Conservation (phyloP, 495 filamentous ascomycete species). For the Bacidia gigantensis region DNA sequence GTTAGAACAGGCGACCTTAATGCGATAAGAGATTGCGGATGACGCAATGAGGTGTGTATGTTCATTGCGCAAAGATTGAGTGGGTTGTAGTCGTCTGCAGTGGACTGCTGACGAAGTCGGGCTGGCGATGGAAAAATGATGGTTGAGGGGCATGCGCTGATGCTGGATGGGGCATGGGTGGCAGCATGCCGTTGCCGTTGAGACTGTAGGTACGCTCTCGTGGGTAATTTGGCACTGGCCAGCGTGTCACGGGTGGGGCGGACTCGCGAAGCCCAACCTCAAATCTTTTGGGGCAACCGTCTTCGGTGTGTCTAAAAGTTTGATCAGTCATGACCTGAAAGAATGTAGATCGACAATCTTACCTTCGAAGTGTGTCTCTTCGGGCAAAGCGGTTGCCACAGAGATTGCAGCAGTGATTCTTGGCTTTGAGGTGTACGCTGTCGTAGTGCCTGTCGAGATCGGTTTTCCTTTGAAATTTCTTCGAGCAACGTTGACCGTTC, state of each 20-base stretch:
- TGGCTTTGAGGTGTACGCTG: constrained; percentile 68
- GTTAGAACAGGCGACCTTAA: not conserved
- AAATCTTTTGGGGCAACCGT: constrained; percentile 62
- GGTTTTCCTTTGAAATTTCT: constrained; percentile 69
- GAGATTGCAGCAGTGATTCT: constrained; percentile 54
- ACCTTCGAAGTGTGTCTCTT: constrained; percentile 75
- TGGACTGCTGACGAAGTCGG: constrained; percentile 17
- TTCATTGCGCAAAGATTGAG: constrained; percentile 4
- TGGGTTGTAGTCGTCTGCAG: constrained; percentile 5
- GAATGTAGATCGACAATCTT: constrained; percentile 14
- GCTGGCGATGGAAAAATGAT: constrained; percentile 10
- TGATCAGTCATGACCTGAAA: constrained; percentile 14
- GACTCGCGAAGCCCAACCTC: constrained; percentile 29
- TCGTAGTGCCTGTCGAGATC: constrained; percentile 72
- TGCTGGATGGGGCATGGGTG: constrained; percentile 15
- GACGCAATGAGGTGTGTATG: not conserved
- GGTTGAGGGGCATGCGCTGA: constrained; percentile 7
- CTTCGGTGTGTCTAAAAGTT: constrained; percentile 55
- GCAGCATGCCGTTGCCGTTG: constrained; percentile 2
- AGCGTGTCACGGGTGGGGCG: constrained; percentile 13
- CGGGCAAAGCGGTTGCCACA: constrained; percentile 66
- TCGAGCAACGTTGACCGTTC: constrained; percentile 37
- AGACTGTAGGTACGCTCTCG: constrained; percentile 14
- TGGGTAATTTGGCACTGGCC: constrained; percentile 15
- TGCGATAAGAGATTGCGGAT: too few species aligned